A percentile compares a stretch with the other conserved stretches of the same genome.
phyloP scores from a whole-genome alignment of 768 basidiomycete genomes.

The Kwoniella dendrophila region DNA sequence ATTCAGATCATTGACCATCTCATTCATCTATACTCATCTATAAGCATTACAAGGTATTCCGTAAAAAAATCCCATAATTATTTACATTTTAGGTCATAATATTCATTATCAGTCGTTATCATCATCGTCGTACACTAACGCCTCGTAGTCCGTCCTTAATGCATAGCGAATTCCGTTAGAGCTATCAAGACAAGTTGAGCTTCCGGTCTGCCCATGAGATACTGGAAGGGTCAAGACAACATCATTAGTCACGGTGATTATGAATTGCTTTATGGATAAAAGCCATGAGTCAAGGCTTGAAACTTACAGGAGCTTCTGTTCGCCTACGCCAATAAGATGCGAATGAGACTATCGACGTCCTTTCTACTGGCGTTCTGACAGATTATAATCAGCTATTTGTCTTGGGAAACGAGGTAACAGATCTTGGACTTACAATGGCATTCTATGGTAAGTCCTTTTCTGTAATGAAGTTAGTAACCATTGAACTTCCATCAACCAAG shows the following conservation, averaged over 20 bases:
- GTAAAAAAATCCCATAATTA: too few relatives aligned
- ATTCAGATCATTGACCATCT: too few relatives aligned
- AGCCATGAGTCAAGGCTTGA: background rate
- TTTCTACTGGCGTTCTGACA: conserved; percentile 33
- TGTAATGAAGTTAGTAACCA: conserved; percentile 32
- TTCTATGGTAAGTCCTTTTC: conserved; percentile 35
- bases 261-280: background rate
- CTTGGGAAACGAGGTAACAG: background rate
- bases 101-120: too few relatives aligned
- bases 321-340: conserved; percentile 44
- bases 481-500: conserved; percentile 49
- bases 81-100: too few relatives aligned
- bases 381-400: background rate
- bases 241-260: background rate
- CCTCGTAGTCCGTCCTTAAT: too few relatives aligned
- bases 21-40: too few relatives aligned
- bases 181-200: conserved; percentile 47
- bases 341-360: conserved; percentile 32
- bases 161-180: conserved; percentile 37
- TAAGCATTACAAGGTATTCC: too few relatives aligned
- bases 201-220: conserved; percentile 44
- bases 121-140: too few relatives aligned
- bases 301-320: conserved; percentile 36
- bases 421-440: conserved; percentile 35
- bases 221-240: conserved; percentile 16